phyloP scores from a whole-genome alignment of 108 stramenopile species.

The Cyclotella sp. region DNA sequence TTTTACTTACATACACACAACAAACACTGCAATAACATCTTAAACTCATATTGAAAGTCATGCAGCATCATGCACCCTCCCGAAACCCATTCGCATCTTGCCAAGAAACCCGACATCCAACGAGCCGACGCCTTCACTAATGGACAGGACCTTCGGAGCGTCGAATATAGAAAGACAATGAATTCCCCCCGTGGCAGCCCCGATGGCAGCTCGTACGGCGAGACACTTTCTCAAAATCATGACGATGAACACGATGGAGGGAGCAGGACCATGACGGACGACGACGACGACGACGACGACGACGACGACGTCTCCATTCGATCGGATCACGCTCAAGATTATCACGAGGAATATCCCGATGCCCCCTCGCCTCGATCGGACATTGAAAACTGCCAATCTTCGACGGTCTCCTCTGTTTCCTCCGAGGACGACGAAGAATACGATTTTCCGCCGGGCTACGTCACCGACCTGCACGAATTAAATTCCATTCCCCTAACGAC shows the following conservation, averaged over 20 bases:
- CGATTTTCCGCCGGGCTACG: conserved; percentile 50
- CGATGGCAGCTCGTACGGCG: too few relatives aligned
- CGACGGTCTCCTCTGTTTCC: not conserved
- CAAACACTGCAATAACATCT: too few relatives aligned
- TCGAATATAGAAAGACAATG: too few relatives aligned
- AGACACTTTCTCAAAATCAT: not conserved
- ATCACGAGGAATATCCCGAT: conserved; percentile 6
- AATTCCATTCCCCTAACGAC: not conserved
- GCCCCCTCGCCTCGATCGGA: not conserved
- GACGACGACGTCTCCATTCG: conserved; percentile 5
- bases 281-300: conserved; percentile 8
- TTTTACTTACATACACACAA: too few relatives aligned
- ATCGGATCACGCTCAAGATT: conserved; percentile 12
- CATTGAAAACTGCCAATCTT: not conserved
- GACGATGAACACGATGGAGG: not conserved
- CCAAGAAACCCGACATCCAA: too few relatives aligned
- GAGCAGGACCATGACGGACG: not conserved
- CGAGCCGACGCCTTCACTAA: too few relatives aligned
- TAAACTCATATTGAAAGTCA: too few relatives aligned
- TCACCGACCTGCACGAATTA: conserved; percentile 33
- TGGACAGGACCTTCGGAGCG: too few relatives aligned
- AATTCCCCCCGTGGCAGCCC: too few relatives aligned
- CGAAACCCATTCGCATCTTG: too few relatives aligned
- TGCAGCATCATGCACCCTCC: too few relatives aligned
- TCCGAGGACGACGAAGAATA: conserved; percentile 15